Percentiles rank a stretch among this genome's conserved stretches.
These are phyloP conservation scores for Bauhinia variegata DNA, from an alignment of 306 rosid species.

Conservation along the genomic window DNA sequence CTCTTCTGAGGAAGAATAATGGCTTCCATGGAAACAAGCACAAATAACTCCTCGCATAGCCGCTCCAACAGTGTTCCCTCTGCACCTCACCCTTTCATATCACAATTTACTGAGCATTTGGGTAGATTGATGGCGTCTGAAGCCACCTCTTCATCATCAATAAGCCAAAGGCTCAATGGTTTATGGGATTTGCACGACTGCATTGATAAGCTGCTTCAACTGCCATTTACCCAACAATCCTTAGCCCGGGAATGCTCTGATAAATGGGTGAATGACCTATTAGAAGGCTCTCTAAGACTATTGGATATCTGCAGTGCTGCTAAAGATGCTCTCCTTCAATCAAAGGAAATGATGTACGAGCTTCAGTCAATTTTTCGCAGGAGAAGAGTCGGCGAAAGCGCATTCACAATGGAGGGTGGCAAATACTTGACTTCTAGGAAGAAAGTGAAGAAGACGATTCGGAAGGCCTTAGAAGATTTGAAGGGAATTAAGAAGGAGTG, in stretches of 20 bases:
- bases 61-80: slow-evolving; percentile 38
- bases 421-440: slow-evolving; percentile 43
- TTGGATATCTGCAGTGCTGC: slow-evolving; percentile 31
- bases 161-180: slow-evolving; percentile 22
- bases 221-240: slow-evolving; percentile 6
- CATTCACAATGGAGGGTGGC: slow-evolving; percentile 15
- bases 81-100: slow-evolving; percentile 29
- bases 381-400: slow-evolving; percentile 6
- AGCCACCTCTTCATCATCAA: slow-evolving; percentile 23
- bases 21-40: slow-evolving; percentile 24
- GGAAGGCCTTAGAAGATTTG: slow-evolving; percentile 29
- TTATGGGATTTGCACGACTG: slow-evolving; percentile 29
- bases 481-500: slow-evolving; percentile 13
- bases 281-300: slow-evolving; percentile 29
- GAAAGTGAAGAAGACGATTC: slow-evolving; percentile 35
- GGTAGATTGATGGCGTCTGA: slow-evolving; percentile 30
- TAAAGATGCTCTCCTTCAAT: slow-evolving; percentile 30
- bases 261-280: neutral
- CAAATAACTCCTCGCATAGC: slow-evolving; percentile 14
- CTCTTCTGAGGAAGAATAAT: slow-evolving; percentile 6
- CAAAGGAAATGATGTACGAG: slow-evolving; percentile 32
- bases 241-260: neutral
- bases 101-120: slow-evolving; percentile 31
- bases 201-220: slow-evolving; percentile 13
- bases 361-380: slow-evolving; percentile 32